These are phyloP conservation scores for Fragilaria crotonensis DNA, from an alignment of 108 stramenopile species.

Conservation along the genomic window DNA sequence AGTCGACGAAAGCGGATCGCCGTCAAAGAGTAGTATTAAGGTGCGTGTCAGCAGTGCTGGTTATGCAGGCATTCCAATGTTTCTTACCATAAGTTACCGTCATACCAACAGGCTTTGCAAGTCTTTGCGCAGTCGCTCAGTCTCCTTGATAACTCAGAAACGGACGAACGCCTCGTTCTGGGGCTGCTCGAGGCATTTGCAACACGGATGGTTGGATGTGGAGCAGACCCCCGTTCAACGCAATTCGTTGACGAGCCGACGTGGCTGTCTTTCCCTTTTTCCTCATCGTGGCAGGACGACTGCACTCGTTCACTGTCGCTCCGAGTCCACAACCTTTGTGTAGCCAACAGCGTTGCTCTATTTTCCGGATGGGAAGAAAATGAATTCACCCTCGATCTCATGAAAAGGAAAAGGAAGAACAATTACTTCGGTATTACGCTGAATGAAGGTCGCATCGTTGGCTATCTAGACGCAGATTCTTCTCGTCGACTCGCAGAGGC, in stretches of 20 bases:
- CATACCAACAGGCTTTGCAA: neutral
- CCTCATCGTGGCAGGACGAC: conserved; percentile 1
- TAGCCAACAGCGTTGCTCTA: conserved; percentile 59
- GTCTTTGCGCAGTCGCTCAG: neutral
- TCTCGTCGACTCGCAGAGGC: conserved; percentile 22
- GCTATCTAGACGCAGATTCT: conserved; percentile 13
- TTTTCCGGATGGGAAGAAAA: conserved; percentile 80
- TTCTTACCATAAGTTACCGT: neutral
- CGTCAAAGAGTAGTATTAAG: neutral
- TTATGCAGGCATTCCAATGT: neutral
- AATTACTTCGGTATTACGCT: conserved; percentile 63
- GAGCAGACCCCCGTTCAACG: too few species aligned
- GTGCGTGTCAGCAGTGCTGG: neutral
- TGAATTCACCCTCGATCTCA: conserved; percentile 51
- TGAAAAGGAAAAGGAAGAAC: conserved; percentile 28
- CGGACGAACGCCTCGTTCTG: neutral
- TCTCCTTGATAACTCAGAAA: neutral
- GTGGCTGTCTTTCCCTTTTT: conserved; percentile 5
- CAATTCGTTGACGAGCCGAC: too few species aligned
- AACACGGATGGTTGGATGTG: neutral
- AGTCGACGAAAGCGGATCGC: neutral
- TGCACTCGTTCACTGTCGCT: conserved; percentile 28
- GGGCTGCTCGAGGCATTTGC: neutral
- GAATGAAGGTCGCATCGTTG: conserved; percentile 36
- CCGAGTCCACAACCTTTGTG: conserved; percentile 55